Conservation (phyloP, 495 filamentous ascomycete species). For the Gamarada debralockiae region DNA sequence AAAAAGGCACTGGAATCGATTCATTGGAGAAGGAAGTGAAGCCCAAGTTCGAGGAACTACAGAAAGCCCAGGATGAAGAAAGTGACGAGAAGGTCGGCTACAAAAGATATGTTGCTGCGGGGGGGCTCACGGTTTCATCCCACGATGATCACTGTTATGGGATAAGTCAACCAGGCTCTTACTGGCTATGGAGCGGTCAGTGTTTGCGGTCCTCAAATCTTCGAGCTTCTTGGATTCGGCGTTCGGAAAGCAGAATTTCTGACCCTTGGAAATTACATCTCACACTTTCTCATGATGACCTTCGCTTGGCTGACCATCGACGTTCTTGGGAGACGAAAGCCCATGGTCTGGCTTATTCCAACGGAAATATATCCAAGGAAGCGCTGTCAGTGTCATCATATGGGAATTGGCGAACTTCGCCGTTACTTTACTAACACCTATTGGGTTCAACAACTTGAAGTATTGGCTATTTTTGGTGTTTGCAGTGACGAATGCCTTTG, state of each 20-base stretch:
- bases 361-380: slow-evolving; percentile 57
- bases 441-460: slow-evolving; percentile 52
- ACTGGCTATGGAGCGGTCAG: slow-evolving; percentile 52
- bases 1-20: slow-evolving; percentile 35
- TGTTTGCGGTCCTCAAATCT: slow-evolving; percentile 57
- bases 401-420: slow-evolving; percentile 56
- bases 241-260: slow-evolving; percentile 41
- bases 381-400: slow-evolving; percentile 47
- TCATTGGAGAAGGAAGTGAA: slow-evolving; percentile 41
- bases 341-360: slow-evolving; percentile 56
- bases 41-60: slow-evolving; percentile 40
- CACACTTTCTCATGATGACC: slow-evolving; percentile 53
- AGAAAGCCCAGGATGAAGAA: slow-evolving; percentile 40
- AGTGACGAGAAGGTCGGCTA: slow-evolving; percentile 37
- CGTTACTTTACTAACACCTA: slow-evolving; percentile 50
- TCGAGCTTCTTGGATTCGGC: slow-evolving; percentile 48
- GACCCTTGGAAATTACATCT: slow-evolving; percentile 51
- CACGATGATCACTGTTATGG: slow-evolving; percentile 52
- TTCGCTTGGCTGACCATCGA: slow-evolving; percentile 50
- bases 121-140: slow-evolving; percentile 46
- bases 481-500: slow-evolving; percentile 46
- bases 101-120: slow-evolving; percentile 42
- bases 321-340: slow-evolving; percentile 43
- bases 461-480: slow-evolving; percentile 55
- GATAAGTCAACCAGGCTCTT: slow-evolving; percentile 53